Evolutionary conservation across 2,329 filamentous ascomycete species (phyloP).

Genomic region (Alternaria incomplexa): DNA sequence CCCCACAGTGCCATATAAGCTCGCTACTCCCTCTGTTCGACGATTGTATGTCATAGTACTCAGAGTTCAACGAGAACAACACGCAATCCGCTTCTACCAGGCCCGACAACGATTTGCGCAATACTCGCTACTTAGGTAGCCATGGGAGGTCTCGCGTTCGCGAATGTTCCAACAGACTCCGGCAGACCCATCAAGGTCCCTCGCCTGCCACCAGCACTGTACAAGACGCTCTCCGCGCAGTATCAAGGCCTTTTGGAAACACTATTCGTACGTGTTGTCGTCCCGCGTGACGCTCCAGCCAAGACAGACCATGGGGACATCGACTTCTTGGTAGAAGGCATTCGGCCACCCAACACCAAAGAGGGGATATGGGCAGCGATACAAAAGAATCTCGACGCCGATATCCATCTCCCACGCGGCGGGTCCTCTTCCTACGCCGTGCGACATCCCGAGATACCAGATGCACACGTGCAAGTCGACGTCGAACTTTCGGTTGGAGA

Average conservation of each 20-base stretch:
- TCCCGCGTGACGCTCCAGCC: constrained; percentile 71
- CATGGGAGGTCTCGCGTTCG: constrained; percentile 68
- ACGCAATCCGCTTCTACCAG: neutral
- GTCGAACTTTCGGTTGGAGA: constrained; percentile 60
- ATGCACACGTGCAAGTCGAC: constrained; percentile 71
- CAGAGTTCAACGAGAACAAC: neutral
- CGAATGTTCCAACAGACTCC: constrained; percentile 33
- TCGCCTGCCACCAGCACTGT: constrained; percentile 67
- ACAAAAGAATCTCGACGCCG: constrained; percentile 55
- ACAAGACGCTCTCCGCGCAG: constrained; percentile 57
- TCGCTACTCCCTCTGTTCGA: neutral
- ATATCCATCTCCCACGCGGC: constrained; percentile 25
- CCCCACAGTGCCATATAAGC: neutral
- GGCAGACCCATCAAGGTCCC: constrained; percentile 63
- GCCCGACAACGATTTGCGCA: neutral
- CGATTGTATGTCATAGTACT: neutral
- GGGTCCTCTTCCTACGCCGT: constrained; percentile 58
- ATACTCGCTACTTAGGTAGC: neutral
- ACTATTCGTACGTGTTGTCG: constrained; percentile 62
- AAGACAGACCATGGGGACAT: constrained; percentile 76
- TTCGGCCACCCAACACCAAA: constrained; percentile 11
- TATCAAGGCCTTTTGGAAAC: constrained; percentile 57
- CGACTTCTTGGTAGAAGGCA: constrained; percentile 66
- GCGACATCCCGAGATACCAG: constrained; percentile 36
- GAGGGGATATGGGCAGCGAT: constrained; percentile 41